These are phyloP conservation scores for Epichloe typhina DNA, from an alignment of 2,329 filamentous ascomycete genomes.

Conservation along the genomic window DNA sequence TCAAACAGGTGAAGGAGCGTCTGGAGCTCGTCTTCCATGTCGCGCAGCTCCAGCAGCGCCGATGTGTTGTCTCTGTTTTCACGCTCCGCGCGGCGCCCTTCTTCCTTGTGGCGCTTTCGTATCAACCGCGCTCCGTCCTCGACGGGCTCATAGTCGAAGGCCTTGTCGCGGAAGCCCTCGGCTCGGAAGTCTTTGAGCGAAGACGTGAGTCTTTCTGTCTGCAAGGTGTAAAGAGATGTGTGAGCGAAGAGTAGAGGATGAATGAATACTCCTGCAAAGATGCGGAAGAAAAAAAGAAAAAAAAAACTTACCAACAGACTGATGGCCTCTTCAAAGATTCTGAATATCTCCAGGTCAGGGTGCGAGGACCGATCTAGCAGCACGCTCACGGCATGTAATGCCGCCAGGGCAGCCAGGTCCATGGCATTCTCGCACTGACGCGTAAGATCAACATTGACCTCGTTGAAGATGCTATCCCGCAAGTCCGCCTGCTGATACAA, in stretches of 20 bases:
- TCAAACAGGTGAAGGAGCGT: slow-evolving; percentile 44
- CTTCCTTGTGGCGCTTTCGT: slow-evolving; percentile 24
- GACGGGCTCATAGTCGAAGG: slow-evolving; percentile 24
- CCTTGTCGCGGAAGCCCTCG: slow-evolving; percentile 38
- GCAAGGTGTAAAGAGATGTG: not conserved
- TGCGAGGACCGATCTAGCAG: slow-evolving; percentile 46
- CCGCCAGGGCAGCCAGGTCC: slow-evolving; percentile 49
- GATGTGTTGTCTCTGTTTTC: slow-evolving; percentile 52
- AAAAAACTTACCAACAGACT: slow-evolving; percentile 38
- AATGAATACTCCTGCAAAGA: not conserved
- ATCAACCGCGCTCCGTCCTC: slow-evolving; percentile 28
- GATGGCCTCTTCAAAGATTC: slow-evolving; percentile 54
- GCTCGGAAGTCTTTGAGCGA: slow-evolving; percentile 50
- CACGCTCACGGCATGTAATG: slow-evolving; percentile 48
- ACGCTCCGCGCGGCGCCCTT: slow-evolving; percentile 33
- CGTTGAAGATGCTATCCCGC: slow-evolving; percentile 50
- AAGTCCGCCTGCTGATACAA: slow-evolving; percentile 48
- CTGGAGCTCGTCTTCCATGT: slow-evolving; percentile 50
- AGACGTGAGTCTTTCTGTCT: slow-evolving; percentile 50
- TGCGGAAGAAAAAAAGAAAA: not conserved
- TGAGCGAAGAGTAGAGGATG: not conserved
- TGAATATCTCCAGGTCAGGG: slow-evolving; percentile 48
- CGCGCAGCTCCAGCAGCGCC: slow-evolving; percentile 46
- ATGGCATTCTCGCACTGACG: slow-evolving; percentile 47
- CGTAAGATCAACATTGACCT: slow-evolving; percentile 51